Conservation (phyloP, 257 asterid species). For the Ajuga chamaepitys region DNA sequence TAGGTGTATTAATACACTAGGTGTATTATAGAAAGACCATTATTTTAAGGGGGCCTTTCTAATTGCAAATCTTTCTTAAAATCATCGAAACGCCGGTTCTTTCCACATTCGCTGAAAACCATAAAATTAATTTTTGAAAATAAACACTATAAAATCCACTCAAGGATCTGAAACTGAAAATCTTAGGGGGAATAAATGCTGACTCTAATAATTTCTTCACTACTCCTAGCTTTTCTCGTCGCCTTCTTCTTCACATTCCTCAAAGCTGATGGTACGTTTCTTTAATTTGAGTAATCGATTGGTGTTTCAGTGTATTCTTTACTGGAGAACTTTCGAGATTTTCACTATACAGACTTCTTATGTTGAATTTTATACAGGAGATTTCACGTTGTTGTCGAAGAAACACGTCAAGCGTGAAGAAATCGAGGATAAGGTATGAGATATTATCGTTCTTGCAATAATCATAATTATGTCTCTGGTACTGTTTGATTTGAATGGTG, state of each 20-base stretch:
- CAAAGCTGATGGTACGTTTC: slow-evolving; percentile 69
- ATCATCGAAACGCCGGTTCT: neutral
- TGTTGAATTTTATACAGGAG: slow-evolving; percentile 41
- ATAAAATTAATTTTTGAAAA: no score
- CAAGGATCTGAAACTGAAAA: neutral
- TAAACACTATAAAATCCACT: neutral
- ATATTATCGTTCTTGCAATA: neutral
- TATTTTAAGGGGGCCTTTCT: no score
- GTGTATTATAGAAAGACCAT: no score
- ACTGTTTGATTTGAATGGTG: neutral
- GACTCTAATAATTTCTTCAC: slow-evolving; percentile 21
- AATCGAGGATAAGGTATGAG: slow-evolving; percentile 78
- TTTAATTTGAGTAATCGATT: neutral
- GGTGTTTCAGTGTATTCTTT: neutral
- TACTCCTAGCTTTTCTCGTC: slow-evolving; percentile 21
- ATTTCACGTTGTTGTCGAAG: slow-evolving; percentile 73
- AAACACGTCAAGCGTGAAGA: slow-evolving; percentile 64
- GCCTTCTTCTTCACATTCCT: slow-evolving; percentile 43
- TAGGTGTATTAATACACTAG: no score
- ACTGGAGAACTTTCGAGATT: neutral
- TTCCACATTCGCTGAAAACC: neutral
- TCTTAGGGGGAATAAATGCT: slow-evolving; percentile 25
- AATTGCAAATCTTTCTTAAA: neutral
- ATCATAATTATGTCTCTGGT: neutral
- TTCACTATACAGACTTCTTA: neutral